A percentile compares a stretch with the other conserved stretches of the same genome.
phyloP scores from a whole-genome alignment of 495 filamentous ascomycete genomes.

The Beverwykella pulmonaria region DNA sequence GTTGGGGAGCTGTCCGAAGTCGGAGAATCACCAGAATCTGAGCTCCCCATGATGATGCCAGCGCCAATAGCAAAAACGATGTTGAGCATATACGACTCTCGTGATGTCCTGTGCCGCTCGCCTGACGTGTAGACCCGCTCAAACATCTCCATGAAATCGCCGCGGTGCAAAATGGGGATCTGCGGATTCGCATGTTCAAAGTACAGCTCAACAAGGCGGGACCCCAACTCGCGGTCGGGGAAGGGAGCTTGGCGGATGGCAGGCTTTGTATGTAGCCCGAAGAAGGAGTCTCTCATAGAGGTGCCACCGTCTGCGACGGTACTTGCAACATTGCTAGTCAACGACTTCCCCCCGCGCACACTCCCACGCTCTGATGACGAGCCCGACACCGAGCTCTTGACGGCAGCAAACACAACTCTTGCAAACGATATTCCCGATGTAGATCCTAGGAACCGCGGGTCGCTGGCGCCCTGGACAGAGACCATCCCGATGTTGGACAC shows the following conservation, averaged over 20 bases:
- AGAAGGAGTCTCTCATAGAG: slow-evolving; percentile 92
- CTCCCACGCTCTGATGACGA: slow-evolving; percentile 61
- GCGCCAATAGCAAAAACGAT: slow-evolving; percentile 98
- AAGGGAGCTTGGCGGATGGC: slow-evolving; percentile 85
- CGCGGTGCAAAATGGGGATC: slow-evolving; percentile 85
- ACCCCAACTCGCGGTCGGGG: slow-evolving; percentile 71
- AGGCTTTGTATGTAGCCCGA: slow-evolving; percentile 87
- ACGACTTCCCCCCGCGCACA: slow-evolving; percentile 37
- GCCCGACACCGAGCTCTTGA: slow-evolving; percentile 74
- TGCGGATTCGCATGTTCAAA: slow-evolving; percentile 97
- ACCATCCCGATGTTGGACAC: slow-evolving; percentile 76
- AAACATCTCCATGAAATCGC: slow-evolving; percentile 83
- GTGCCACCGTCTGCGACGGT: slow-evolving; percentile 47
- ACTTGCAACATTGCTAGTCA: slow-evolving; percentile 10
- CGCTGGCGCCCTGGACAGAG: slow-evolving; percentile 73
- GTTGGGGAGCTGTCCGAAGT: slow-evolving; percentile 31
- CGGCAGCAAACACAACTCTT: slow-evolving; percentile 88
- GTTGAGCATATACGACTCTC: slow-evolving; percentile 88
- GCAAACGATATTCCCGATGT: slow-evolving; percentile 94
- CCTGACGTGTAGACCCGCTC: slow-evolving; percentile 73
- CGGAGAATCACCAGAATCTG: slow-evolving; percentile 49
- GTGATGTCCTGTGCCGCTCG: slow-evolving; percentile 69
- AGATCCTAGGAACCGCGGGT: slow-evolving; percentile 80
- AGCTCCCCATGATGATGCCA: slow-evolving; percentile 79
- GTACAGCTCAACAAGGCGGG: slow-evolving; percentile 76